Evolutionary conservation across 805 yeast species (phyloP).

Genomic region (Naumovozyma baii): DNA sequence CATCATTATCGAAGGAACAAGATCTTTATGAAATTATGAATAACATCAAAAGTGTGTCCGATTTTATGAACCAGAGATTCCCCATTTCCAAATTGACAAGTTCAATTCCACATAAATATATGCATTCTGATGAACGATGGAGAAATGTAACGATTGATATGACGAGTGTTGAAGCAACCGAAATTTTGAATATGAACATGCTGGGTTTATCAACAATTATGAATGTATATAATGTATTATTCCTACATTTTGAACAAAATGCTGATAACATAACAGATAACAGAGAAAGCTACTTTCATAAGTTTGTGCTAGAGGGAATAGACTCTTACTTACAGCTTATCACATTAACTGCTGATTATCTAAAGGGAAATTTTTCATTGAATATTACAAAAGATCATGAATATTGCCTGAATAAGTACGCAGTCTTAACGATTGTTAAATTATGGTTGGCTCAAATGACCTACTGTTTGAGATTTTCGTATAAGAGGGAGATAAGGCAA

Average conservation of each 20-base stretch:
- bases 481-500: slow-evolving; percentile 4
- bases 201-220: slow-evolving; percentile 8
- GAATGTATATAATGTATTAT: slow-evolving; percentile 6
- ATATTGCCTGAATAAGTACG: slow-evolving; percentile 8
- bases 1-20: slow-evolving; percentile 2
- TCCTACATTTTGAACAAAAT: slow-evolving; percentile 12
- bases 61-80: slow-evolving; percentile 8
- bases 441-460: slow-evolving; percentile 11
- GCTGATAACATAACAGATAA: slow-evolving; percentile 1
- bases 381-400: slow-evolving; percentile 3
- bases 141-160: slow-evolving; percentile 7
- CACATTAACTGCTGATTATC: slow-evolving; percentile 4
- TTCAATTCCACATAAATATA: not conserved
- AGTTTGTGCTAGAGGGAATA: slow-evolving; percentile 4
- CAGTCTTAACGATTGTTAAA: slow-evolving; percentile 7
- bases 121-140: slow-evolving; percentile 4
- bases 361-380: slow-evolving; percentile 4
- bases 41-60: slow-evolving; percentile 5
- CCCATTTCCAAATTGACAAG: slow-evolving; percentile 5
- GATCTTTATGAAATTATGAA: slow-evolving; percentile 6
- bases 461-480: slow-evolving; percentile 8
- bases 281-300: slow-evolving; percentile 5
- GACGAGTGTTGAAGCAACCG: slow-evolving; percentile 4
- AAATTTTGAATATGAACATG: slow-evolving; percentile 9
- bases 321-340: slow-evolving; percentile 4